Evolutionary conservation across 2,329 filamentous ascomycete genomes (phyloP).

Genomic region (Purpureocillium lavendulum): DNA sequence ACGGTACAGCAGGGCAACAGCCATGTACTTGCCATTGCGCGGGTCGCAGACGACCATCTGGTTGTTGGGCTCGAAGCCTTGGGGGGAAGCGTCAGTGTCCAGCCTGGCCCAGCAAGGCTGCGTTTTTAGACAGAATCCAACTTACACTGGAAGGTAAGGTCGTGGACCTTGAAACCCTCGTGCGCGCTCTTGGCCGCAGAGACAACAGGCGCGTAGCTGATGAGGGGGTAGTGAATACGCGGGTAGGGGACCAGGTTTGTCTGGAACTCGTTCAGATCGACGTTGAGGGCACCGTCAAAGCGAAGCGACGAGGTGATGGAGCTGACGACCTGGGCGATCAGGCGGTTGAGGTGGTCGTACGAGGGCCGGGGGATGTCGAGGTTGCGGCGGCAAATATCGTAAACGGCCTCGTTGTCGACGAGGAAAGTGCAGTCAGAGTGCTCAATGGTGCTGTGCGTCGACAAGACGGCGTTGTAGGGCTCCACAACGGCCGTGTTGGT

Average conservation of each 20-base stretch:
- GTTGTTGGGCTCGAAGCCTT: constrained; percentile 73
- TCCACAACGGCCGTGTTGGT: constrained; percentile 65
- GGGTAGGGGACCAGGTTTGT: constrained; percentile 68
- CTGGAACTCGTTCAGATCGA: constrained; percentile 72
- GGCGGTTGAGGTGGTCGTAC: constrained; percentile 64
- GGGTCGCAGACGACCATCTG: constrained; percentile 72
- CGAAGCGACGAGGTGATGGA: constrained; percentile 66
- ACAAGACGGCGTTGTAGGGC: constrained; percentile 67
- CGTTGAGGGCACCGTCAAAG: constrained; percentile 65
- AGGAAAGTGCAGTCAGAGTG: constrained; percentile 75
- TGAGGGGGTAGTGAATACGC: constrained; percentile 66
- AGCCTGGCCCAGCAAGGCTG: no score
- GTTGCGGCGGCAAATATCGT: constrained; percentile 67
- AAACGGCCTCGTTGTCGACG: constrained; percentile 67
- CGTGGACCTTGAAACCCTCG: constrained; percentile 80
- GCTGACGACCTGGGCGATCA: constrained; percentile 67
- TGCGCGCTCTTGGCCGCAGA: constrained; percentile 70
- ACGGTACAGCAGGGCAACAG: constrained; percentile 63
- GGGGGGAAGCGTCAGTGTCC: not conserved
- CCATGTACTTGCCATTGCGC: constrained; percentile 71
- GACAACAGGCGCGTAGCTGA: constrained; percentile 65
- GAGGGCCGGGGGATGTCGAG: constrained; percentile 61
- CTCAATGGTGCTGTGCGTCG: constrained; percentile 68
- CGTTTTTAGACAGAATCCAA: no score
- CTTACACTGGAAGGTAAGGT: constrained; percentile 67